These are phyloP conservation scores for Ascochyta rabiei DNA, from an alignment of 2,329 filamentous ascomycete species.

Conservation along the genomic window DNA sequence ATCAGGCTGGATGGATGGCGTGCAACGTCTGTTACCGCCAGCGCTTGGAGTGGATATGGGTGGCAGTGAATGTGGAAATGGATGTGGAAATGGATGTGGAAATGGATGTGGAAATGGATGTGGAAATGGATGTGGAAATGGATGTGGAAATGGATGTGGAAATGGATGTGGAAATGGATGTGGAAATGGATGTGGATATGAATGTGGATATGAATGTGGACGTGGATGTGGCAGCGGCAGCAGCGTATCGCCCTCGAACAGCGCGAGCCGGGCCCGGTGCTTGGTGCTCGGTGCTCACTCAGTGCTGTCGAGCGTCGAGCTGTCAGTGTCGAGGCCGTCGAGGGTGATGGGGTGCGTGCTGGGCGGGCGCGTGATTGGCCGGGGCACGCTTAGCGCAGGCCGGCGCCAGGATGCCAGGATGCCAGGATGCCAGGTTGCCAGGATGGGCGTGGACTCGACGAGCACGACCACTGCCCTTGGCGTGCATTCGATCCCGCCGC, in stretches of 20 bases:
- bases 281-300: constrained; percentile 4
- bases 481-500: constrained; percentile 16
- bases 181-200: too few relatives aligned
- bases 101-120: too few relatives aligned
- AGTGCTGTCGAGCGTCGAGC: constrained; percentile 5
- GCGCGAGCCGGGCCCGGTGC: neutral
- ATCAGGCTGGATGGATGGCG: neutral
- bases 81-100: too few relatives aligned
- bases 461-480: constrained; percentile 16
- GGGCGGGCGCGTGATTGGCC: constrained; percentile 1
- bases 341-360: constrained; percentile 2
- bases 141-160: too few relatives aligned
- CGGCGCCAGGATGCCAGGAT: constrained; percentile 15
- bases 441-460: neutral
- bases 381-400: constrained; percentile 10
- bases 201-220: too few relatives aligned
- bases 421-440: too few relatives aligned
- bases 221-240: too few relatives aligned
- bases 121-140: too few relatives aligned
- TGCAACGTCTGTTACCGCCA: neutral
- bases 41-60: too few relatives aligned
- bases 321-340: neutral
- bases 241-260: constrained; percentile 12
- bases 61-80: too few relatives aligned
- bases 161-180: too few relatives aligned